Conservation (phyloP, 163 green algal genomes). For the Chlorella variabilis region DNA sequence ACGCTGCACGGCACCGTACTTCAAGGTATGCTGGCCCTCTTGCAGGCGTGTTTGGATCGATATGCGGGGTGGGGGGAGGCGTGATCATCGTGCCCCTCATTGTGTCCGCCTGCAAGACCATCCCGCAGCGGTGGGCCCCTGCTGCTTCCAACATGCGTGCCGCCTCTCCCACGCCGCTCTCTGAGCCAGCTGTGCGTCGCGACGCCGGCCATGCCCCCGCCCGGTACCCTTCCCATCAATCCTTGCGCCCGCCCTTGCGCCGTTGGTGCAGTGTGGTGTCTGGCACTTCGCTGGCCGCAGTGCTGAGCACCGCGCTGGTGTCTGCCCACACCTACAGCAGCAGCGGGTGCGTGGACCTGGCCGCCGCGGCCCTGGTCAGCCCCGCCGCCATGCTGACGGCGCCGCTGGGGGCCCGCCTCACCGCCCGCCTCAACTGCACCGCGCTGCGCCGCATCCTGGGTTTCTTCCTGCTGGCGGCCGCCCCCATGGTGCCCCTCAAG, state of each 20-base stretch:
- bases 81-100: conserved; percentile 81
- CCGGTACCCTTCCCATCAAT: too few relatives aligned
- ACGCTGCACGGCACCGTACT: too few relatives aligned
- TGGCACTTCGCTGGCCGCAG: conserved; percentile 79
- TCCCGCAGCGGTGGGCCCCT: conserved; percentile 64
- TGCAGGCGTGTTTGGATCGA: conserved; percentile 75
- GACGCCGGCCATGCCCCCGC: too few relatives aligned
- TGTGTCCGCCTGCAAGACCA: conserved; percentile 64
- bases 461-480: conserved; percentile 75
- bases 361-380: conserved; percentile 63
- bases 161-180: too few relatives aligned
- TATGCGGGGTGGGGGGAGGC: conserved; percentile 81
- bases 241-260: background rate
- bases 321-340: conserved; percentile 59
- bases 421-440: conserved; percentile 60
- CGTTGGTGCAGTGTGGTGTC: conserved; percentile 57
- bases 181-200: too few relatives aligned
- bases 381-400: conserved; percentile 65
- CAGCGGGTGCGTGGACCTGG: conserved; percentile 60
- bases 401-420: conserved; percentile 70
- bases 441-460: conserved; percentile 57
- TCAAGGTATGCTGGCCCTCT: too few relatives aligned
- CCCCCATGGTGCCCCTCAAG: conserved; percentile 78
- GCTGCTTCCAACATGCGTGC: too few relatives aligned
- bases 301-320: conserved; percentile 69